A percentile compares a stretch with the other conserved stretches of the same genome.
These are phyloP conservation scores for Penicillium coprophilum DNA, from an alignment of 495 filamentous ascomycete species.

Conservation along the genomic window DNA sequence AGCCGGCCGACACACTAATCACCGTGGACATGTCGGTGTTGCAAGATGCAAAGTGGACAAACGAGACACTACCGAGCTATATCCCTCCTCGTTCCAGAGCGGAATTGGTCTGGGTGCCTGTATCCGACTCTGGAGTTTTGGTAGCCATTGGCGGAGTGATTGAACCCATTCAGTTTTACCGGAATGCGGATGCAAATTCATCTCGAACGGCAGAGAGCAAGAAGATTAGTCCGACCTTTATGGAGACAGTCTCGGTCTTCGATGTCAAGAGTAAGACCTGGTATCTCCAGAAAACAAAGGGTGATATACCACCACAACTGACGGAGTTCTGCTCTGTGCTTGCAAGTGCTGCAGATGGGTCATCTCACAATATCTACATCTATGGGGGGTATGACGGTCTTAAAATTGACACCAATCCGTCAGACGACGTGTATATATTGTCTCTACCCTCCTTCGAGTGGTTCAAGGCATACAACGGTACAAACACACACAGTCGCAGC, in stretches of 20 bases:
- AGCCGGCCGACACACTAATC: constrained; percentile 50
- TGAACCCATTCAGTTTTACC: constrained; percentile 42
- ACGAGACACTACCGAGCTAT: constrained; percentile 50
- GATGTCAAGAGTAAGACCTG: constrained; percentile 54
- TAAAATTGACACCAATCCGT: constrained; percentile 33
- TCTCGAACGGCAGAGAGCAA: constrained; percentile 45
- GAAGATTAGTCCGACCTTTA: constrained; percentile 56
- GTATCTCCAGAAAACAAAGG: constrained; percentile 61
- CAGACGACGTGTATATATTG: constrained; percentile 70
- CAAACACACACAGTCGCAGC: constrained; percentile 49
- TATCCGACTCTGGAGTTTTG: constrained; percentile 60
- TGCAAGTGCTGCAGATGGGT: constrained; percentile 58
- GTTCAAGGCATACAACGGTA: constrained; percentile 58
- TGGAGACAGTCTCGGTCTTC: constrained; percentile 66
- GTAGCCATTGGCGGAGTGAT: constrained; percentile 69
- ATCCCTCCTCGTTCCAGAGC: constrained; percentile 58
- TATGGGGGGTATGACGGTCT: constrained; percentile 68
- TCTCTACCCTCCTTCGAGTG: constrained; percentile 78
- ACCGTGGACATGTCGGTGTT: constrained; percentile 58
- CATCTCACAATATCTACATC: constrained; percentile 70
- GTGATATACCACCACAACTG: constrained; percentile 50
- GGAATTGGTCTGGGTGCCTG: constrained; percentile 70
- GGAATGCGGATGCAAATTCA: constrained; percentile 21
- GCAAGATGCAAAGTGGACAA: constrained; percentile 52
- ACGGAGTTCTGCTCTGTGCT: constrained; percentile 67